These are phyloP conservation scores for Neltuma alba DNA, from an alignment of 306 rosid genomes.

Conservation along the genomic window DNA sequence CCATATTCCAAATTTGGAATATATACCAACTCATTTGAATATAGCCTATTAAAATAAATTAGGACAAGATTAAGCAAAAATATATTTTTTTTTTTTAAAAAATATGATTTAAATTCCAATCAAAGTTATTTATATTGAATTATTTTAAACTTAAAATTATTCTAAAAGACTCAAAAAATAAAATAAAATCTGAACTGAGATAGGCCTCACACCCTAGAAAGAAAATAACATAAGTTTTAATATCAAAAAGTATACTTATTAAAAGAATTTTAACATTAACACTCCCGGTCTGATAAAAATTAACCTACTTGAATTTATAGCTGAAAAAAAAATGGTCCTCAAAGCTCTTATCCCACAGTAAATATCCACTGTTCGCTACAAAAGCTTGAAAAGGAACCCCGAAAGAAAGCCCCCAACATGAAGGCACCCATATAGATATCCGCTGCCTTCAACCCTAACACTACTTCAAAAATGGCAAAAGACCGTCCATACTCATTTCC, in stretches of 20 bases:
- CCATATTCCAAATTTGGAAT: neutral
- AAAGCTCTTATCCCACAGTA: conserved; percentile 28
- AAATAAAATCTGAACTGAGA: no score
- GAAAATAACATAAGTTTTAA: no score
- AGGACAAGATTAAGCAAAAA: neutral
- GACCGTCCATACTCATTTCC: conserved; percentile 29
- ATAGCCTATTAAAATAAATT: neutral
- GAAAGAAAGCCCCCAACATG: conserved; percentile 45
- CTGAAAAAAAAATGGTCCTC: no score
- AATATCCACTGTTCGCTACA: conserved; percentile 25
- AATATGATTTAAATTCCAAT: neutral
- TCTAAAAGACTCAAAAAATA: neutral
- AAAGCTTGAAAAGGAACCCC: conserved; percentile 40
- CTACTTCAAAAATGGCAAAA: conserved; percentile 44
- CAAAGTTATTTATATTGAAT: neutral
- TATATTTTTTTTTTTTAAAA: neutral
- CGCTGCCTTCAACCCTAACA: conserved; percentile 39
- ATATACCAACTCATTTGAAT: neutral
- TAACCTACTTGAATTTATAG: no score
- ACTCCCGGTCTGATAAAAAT: no score
- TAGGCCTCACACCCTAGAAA: no score
- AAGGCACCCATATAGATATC: conserved; percentile 52
- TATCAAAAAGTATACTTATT: no score
- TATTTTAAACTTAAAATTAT: neutral
- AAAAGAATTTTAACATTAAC: no score